Percentiles rank a stretch among this genome's conserved stretches.
Conservation (phyloP, 1,284 basidiomycete genomes). For the Fomitopsis palustris region DNA sequence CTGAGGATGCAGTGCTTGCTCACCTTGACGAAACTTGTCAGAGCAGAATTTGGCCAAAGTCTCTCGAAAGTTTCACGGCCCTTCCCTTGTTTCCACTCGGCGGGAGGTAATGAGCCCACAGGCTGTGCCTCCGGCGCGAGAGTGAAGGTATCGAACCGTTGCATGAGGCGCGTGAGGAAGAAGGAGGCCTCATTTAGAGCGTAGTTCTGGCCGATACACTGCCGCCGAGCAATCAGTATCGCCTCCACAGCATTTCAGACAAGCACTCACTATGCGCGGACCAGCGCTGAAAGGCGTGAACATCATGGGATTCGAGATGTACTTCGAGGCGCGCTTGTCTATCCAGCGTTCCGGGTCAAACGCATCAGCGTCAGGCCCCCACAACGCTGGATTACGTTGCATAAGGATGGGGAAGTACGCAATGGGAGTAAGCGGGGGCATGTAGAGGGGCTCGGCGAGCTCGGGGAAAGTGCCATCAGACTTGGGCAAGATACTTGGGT, state of each 20-base stretch:
- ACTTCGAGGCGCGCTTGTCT: slow-evolving; percentile 43
- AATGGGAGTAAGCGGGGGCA: slow-evolving; percentile 55
- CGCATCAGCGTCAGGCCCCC: slow-evolving; percentile 65
- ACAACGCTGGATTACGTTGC: slow-evolving; percentile 57
- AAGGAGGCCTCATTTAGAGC: slow-evolving; percentile 71
- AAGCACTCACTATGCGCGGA: slow-evolving; percentile 43
- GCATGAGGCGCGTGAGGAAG: slow-evolving; percentile 62
- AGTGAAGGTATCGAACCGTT: slow-evolving; percentile 56
- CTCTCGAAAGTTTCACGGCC: slow-evolving; percentile 55
- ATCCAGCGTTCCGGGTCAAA: slow-evolving; percentile 75
- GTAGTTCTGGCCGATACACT: slow-evolving; percentile 74
- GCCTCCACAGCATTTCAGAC: neutral
- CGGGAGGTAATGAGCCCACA: slow-evolving; percentile 51
- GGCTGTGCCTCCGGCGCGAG: slow-evolving; percentile 63
- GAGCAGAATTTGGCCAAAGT: slow-evolving; percentile 54
- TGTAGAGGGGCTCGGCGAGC: slow-evolving; percentile 42
- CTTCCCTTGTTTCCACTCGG: slow-evolving; percentile 50
- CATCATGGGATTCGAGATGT: slow-evolving; percentile 59
- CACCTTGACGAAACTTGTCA: slow-evolving; percentile 61
- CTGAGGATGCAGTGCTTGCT: slow-evolving; percentile 22
- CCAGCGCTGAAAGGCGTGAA: slow-evolving; percentile 70
- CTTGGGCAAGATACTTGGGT: slow-evolving; percentile 47
- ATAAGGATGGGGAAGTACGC: slow-evolving; percentile 56
- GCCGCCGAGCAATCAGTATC: slow-evolving; percentile 1
- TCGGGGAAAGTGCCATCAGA: slow-evolving; percentile 44